Evolutionary conservation across 1,284 basidiomycete species (phyloP).

Genomic region (Cryptococcus hybrid): DNA sequence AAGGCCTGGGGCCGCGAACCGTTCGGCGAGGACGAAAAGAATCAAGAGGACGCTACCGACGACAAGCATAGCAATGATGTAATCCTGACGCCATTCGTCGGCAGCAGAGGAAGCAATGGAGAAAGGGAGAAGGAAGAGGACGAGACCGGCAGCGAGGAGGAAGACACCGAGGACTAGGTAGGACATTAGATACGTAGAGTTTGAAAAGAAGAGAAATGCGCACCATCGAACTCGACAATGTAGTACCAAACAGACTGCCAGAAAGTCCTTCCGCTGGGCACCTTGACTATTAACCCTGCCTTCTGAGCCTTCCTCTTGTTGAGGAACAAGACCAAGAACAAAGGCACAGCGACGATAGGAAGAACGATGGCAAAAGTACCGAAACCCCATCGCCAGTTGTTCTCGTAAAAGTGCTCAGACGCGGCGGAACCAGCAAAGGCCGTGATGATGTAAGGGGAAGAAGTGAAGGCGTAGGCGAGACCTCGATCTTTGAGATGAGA

Average conservation of each 20-base stretch:
- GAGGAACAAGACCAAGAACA: constrained; percentile 26
- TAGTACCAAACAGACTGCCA: constrained; percentile 40
- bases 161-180: constrained; percentile 45
- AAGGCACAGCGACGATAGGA: constrained; percentile 37
- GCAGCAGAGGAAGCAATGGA: constrained; percentile 38
- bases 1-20: constrained; percentile 39
- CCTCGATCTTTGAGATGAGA: constrained; percentile 48
- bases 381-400: constrained; percentile 50
- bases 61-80: constrained; percentile 49
- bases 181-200: not conserved
- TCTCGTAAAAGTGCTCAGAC: constrained; percentile 33
- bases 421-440: constrained; percentile 47
- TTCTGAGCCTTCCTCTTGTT: constrained; percentile 33
- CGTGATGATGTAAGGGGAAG: constrained; percentile 50
- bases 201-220: constrained; percentile 2
- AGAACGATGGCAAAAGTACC: constrained; percentile 50
- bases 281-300: constrained; percentile 14
- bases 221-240: constrained; percentile 37
- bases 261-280: constrained; percentile 16
- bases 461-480: constrained; percentile 50
- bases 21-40: constrained; percentile 44
- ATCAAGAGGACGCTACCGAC: constrained; percentile 44
- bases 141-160: constrained; percentile 42
- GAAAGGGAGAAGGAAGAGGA: constrained; percentile 49
- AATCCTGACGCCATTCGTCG: constrained; percentile 36